phyloP scores from a whole-genome alignment of 768 basidiomycete species.

The Lepiota brunneoincarnata region DNA sequence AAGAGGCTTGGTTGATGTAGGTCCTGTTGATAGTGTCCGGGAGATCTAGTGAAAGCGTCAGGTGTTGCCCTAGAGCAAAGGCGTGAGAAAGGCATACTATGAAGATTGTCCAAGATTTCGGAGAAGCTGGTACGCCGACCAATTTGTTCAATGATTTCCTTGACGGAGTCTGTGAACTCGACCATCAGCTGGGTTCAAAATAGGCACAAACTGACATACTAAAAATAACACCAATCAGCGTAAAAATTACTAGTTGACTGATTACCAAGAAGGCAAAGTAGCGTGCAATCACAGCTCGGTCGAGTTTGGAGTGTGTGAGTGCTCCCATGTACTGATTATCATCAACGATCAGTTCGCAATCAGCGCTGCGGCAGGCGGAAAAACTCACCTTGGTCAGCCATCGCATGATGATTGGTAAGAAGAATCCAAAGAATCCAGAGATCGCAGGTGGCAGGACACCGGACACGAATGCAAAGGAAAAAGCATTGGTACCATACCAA shows the following conservation, averaged over 20 bases:
- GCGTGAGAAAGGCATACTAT: conserved; percentile 32
- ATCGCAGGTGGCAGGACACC: conserved; percentile 92
- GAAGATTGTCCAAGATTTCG: conserved; percentile 44
- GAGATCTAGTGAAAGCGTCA: conserved; percentile 41
- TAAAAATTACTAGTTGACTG: conserved; percentile 93
- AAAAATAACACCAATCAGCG: conserved; percentile 85
- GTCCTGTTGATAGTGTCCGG: conserved; percentile 77
- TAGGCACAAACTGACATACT: conserved; percentile 43
- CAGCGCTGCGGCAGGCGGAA: conserved; percentile 26
- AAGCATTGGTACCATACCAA: conserved; percentile 65
- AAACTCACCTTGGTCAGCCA: conserved; percentile 64
- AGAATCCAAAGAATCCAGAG: conserved; percentile 84
- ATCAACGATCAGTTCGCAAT: conserved; percentile 39
- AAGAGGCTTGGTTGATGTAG: conserved; percentile 89
- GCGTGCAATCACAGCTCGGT: conserved; percentile 87
- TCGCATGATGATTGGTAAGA: conserved; percentile 91
- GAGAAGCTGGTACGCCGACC: conserved; percentile 41
- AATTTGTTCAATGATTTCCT: conserved; percentile 40
- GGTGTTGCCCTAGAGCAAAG: background rate
- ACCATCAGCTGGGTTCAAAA: conserved; percentile 4
- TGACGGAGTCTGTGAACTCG: conserved; percentile 34
- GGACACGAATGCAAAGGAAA: conserved; percentile 79
- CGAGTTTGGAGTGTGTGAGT: conserved; percentile 73
- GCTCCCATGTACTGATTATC: conserved; percentile 66
- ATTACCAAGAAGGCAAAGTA: conserved; percentile 95